Evolutionary conservation across 1,284 basidiomycete genomes (phyloP), one percentile per base, ranked within the genome.

Genomic region (Exobasidium rhododendri): DNA sequence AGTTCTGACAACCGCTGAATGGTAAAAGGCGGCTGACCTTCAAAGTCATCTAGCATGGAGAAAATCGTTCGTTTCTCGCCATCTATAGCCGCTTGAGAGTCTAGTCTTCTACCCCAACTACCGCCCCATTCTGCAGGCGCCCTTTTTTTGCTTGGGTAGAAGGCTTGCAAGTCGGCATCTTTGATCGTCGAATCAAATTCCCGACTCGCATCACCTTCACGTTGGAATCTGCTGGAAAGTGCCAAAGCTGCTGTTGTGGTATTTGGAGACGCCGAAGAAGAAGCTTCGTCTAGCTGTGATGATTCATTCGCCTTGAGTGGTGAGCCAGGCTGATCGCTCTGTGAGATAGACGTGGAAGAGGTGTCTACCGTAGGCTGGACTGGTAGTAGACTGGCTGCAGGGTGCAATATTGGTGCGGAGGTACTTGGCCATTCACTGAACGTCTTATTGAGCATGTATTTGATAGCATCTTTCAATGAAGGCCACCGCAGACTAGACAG

Each of bases 11-110:
- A 58, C 1, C 71, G 65, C 46, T 73, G 71, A 43, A 73, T 69
- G 26, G 71, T 73, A 54, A 73, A 73, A 11, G 71, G 71, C 11
- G 71, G 69, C 55, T 71, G 66, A 1, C 55, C 17, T 58, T 71
- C 69, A 61, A 71, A 71, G 47, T 71, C 69, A 32, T 71, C 69
- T 4, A 71, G 58, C 61, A 69, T 61, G 31, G 49, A 14, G 32
- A 53, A 71, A 13, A 67, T 50, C 4, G 24, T 17, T 13, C 20
- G n/a, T 26, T 47, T 14, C 30, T 44, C 55, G 22, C 30, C 26
- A 22, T 64, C 49, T 0, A 63, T 44, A 14, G 40, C 47, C 0
- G 43, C 30, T 35, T 29, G 14, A 14, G 52, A 26, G 28, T 55
- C 40, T 35, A 55, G 14, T 55, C 52, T 4, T 55, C 28, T 55